These are phyloP conservation scores for Xylaria sp. DNA, from an alignment of 2,329 filamentous ascomycete genomes.

Conservation along the genomic window DNA sequence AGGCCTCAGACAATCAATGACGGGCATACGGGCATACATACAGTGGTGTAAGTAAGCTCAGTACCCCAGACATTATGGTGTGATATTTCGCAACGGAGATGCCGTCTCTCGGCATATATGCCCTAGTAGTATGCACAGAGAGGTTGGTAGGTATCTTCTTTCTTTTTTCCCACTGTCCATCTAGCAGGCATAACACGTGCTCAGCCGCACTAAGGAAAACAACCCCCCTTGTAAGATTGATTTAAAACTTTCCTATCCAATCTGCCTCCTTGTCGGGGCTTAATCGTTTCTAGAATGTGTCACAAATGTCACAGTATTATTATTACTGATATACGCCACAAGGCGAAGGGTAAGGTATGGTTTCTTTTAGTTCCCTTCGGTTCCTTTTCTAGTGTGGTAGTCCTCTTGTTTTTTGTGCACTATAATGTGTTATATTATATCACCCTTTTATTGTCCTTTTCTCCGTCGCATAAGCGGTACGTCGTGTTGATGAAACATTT, in stretches of 20 bases:
- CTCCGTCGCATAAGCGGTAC: not conserved
- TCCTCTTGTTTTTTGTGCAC: not conserved
- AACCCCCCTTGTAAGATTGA: not conserved
- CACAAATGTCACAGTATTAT: conserved; percentile 3
- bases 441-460: not conserved
- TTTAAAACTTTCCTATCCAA: not conserved
- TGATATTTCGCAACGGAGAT: not conserved
- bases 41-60: too few species aligned
- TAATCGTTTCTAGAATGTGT: conserved; percentile 16
- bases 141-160: not conserved
- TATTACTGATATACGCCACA: not conserved
- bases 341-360: not conserved
- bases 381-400: not conserved
- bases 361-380: not conserved
- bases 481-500: conserved; percentile 14
- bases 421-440: not conserved
- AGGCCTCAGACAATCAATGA: not conserved
- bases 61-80: not conserved
- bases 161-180: not conserved
- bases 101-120: not conserved
- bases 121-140: too few species aligned
- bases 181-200: conserved; percentile 28
- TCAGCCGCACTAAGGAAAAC: conserved; percentile 17
- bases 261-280: not conserved
- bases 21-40: too few species aligned